Conservation (phyloP, 441 rosid species). For the Erodium trifolium region DNA sequence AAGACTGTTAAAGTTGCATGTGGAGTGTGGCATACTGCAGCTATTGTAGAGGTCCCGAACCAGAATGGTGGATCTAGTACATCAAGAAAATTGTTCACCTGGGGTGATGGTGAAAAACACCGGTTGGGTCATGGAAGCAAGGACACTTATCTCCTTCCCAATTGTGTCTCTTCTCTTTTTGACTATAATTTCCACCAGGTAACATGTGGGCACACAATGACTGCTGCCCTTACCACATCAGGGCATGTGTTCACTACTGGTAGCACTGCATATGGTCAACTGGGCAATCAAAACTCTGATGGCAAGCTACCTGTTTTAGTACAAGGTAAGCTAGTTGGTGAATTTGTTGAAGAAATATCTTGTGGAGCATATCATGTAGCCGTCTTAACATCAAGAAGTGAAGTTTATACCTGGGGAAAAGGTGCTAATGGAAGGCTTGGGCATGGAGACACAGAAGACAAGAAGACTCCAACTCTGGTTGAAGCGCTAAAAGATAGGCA, state of each 20-base stretch:
- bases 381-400: constrained; percentile 76
- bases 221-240: constrained; percentile 75
- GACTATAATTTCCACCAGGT: constrained; percentile 90
- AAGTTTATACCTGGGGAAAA: constrained; percentile 95
- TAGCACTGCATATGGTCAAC: constrained; percentile 89
- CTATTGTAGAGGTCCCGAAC: constrained; percentile 90
- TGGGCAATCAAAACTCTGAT: constrained; percentile 78
- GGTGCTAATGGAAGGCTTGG: constrained; percentile 97
- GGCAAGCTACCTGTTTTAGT: constrained; percentile 74
- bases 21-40: constrained; percentile 99
- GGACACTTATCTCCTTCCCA: constrained; percentile 84
- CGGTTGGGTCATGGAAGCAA: constrained; percentile 91
- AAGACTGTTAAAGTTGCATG: constrained; percentile 88
- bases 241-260: constrained; percentile 91
- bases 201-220: constrained; percentile 82
- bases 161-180: constrained; percentile 90
- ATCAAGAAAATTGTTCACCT: constrained; percentile 88
- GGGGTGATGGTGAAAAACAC: constrained; percentile 96
- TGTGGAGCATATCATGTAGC: constrained; percentile 97
- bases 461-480: constrained; percentile 64
- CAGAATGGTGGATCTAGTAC: constrained; percentile 80
- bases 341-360: constrained; percentile 81
- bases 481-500: constrained; percentile 93
- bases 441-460: constrained; percentile 83
- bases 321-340: constrained; percentile 75